phyloP scores from a whole-genome alignment of 2,329 filamentous ascomycete species.

The Ophiognomonia clavigignenti-juglandacearum region DNA sequence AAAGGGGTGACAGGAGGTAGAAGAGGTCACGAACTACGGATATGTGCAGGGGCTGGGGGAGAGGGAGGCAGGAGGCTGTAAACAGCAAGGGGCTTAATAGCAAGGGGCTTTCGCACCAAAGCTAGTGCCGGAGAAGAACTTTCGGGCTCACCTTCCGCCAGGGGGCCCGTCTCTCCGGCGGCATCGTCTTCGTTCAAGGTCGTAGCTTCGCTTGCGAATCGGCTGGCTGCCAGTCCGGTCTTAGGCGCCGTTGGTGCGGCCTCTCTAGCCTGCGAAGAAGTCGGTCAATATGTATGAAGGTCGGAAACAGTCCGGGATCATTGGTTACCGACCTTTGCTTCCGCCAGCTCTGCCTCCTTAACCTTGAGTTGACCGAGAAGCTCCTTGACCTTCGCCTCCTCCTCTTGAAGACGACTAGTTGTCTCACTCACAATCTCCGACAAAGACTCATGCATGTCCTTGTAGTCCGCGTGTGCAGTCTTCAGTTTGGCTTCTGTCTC shows the following conservation, averaged over 20 bases:
- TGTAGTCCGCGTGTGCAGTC: conserved; percentile 55
- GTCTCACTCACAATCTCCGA: conserved; percentile 56
- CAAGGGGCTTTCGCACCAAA: conserved; percentile 57
- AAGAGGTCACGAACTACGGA: conserved; percentile 9
- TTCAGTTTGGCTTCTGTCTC: conserved; percentile 48
- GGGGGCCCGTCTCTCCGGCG: conserved; percentile 24
- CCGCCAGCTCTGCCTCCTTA: conserved; percentile 59
- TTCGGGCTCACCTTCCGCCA: conserved; percentile 55
- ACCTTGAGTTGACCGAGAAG: conserved; percentile 54
- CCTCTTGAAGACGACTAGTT: conserved; percentile 46
- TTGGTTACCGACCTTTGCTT: conserved; percentile 46
- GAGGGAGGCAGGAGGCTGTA: conserved; percentile 23
- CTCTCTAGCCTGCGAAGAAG: conserved; percentile 37
- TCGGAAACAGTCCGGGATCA: conserved; percentile 1
- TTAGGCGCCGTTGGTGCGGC: conserved; percentile 30
- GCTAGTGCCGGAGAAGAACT: conserved; percentile 61
- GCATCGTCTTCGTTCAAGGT: conserved; percentile 21
- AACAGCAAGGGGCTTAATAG: conserved; percentile 44
- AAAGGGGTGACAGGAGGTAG: conserved; percentile 4
- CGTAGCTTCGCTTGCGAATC: conserved; percentile 38
- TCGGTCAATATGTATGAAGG: neutral
- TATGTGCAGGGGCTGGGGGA: conserved; percentile 14
- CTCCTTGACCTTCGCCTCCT: conserved; percentile 43
- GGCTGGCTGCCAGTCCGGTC: conserved; percentile 51
- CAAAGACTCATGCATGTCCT: conserved; percentile 60